These are phyloP conservation scores for Chlamydomonas incerta DNA, from an alignment of 139 green algal genomes.

Conservation along the genomic window DNA sequence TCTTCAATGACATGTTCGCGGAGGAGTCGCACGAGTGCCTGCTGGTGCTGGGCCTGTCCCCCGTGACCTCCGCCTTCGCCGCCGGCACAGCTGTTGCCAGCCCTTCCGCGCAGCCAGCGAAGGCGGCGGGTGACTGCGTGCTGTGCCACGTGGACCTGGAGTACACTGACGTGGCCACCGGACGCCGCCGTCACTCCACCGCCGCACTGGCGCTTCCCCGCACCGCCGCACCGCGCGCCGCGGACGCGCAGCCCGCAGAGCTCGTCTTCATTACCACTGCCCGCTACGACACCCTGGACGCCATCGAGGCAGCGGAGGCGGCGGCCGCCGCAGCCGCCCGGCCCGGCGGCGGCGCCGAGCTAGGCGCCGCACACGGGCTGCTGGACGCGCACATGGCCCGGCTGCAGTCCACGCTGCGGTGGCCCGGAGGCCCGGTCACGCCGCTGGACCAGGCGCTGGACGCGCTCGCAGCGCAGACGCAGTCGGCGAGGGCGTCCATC, in stretches of 20 bases:
- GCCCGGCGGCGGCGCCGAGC: neutral
- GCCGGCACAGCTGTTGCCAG: too few relatives aligned
- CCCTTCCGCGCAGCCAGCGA: too few relatives aligned
- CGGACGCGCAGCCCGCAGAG: conserved; percentile 11
- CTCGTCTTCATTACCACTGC: conserved; percentile 36
- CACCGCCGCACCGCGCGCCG: neutral
- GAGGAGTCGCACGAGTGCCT: conserved; percentile 61
- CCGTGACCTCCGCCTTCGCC: too few relatives aligned
- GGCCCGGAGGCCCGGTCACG: neutral
- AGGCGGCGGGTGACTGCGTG: too few relatives aligned
- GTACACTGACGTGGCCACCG: conserved; percentile 1
- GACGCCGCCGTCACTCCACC: neutral
- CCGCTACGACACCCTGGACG: conserved; percentile 39
- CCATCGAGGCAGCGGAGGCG: conserved; percentile 20
- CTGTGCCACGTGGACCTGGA: neutral
- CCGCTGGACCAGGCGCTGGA: neutral
- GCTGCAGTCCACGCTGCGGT: neutral
- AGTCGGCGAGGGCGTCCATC: neutral
- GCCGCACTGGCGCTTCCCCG: neutral
- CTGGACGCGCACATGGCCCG: neutral
- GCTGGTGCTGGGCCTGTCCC: conserved; percentile 44
- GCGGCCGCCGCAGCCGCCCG: neutral
- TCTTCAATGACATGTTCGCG: conserved; percentile 57
- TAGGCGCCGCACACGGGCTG: neutral
- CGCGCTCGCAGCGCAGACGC: conserved; percentile 8